These are phyloP conservation scores for Colletotrichum sidae DNA, from an alignment of 2,329 filamentous ascomycete species.

Conservation along the genomic window DNA sequence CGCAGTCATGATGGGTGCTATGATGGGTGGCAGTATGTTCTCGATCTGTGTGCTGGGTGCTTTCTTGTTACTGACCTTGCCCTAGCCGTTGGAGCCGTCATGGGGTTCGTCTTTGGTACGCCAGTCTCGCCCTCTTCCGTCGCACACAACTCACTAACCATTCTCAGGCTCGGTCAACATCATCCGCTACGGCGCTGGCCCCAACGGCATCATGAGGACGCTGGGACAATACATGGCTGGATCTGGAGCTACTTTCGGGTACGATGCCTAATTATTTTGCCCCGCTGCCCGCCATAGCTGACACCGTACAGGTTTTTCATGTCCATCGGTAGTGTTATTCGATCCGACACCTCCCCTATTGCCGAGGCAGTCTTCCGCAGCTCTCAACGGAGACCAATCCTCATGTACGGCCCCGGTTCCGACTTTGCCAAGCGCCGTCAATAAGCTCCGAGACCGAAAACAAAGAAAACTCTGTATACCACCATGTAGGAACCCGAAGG, in stretches of 20 bases:
- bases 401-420: conserved; percentile 61
- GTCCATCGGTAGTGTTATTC: conserved; percentile 97
- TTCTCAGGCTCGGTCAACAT: conserved; percentile 87
- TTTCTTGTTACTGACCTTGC: conserved; percentile 45
- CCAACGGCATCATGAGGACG: conserved; percentile 93
- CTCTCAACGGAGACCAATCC: conserved; percentile 79
- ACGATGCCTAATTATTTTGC: conserved; percentile 45
- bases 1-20: conserved; percentile 94
- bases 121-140: conserved; percentile 25
- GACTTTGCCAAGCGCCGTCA: conserved; percentile 38
- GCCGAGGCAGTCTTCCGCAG: conserved; percentile 80
- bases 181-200: conserved; percentile 92
- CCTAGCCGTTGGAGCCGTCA: conserved; percentile 91
- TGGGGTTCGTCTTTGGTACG: conserved; percentile 96
- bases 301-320: conserved; percentile 82
- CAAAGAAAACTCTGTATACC: conserved; percentile 27
- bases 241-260: conserved; percentile 97
- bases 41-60: background rate
- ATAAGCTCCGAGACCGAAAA: conserved; percentile 4
- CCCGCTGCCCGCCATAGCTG: background rate
- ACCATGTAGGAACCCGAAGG: conserved; percentile 26
- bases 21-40: conserved; percentile 96
- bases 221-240: conserved; percentile 97
- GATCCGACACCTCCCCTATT: conserved; percentile 86
- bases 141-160: conserved; percentile 10